phyloP scores from a whole-genome alignment of 2,329 filamentous ascomycete genomes.

The Claviceps sp. region DNA sequence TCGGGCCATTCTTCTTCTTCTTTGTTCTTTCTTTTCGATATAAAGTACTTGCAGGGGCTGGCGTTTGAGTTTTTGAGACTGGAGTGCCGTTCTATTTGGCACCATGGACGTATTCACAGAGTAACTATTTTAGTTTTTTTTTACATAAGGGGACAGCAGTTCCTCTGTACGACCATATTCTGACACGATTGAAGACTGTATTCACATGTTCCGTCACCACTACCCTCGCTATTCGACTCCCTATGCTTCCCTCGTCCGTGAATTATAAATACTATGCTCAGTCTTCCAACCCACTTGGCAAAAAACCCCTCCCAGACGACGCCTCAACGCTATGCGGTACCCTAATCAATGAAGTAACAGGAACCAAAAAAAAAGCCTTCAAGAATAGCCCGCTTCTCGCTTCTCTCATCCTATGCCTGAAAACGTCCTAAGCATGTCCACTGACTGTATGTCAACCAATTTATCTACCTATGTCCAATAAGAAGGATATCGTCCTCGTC shows the following conservation, averaged over 20 bases:
- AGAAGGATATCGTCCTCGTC: slow-evolving; percentile 37
- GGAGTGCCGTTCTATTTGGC: background rate
- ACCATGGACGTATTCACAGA: background rate
- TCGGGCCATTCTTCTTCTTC: background rate
- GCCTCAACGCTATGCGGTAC: background rate
- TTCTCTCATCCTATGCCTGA: background rate
- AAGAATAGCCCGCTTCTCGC: background rate
- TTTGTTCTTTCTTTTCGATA: background rate
- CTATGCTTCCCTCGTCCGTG: background rate
- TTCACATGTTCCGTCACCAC: background rate
- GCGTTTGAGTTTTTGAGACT: background rate
- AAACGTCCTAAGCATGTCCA: too few species aligned
- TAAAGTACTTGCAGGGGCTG: background rate
- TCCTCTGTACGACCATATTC: background rate
- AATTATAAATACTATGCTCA: background rate
- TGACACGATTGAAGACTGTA: background rate
- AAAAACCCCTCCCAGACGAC: background rate
- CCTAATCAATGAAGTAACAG: background rate
- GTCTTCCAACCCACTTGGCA: background rate
- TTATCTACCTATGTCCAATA: slow-evolving; percentile 34
- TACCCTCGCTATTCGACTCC: background rate
- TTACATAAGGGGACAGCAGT: background rate
- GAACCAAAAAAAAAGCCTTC: background rate
- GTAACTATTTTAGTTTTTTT: background rate
- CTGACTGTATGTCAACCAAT: too few species aligned